Base-by-base conservation (phyloP, 2,329 filamentous ascomycete species). In the Fonsecaea nubica region DNA sequence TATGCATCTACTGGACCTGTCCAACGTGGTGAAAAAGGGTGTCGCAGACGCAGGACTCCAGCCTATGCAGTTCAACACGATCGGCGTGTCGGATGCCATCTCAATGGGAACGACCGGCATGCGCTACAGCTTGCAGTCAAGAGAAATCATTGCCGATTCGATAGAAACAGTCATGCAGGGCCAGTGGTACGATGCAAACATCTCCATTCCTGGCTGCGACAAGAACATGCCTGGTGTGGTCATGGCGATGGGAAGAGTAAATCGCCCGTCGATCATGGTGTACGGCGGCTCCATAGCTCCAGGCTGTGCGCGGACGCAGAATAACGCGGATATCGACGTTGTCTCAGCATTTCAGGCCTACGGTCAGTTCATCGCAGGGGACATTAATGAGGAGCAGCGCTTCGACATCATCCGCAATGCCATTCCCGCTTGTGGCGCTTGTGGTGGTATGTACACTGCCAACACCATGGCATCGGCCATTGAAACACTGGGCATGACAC, bases 151-250 rank as follows among this genome's bases (percentile, higher is more conserved):
- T 74, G 95, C 95, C 75, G 95, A 99, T 82, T 96, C 92, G 69
- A 96, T 99, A 75, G 95, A 99, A 86, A 98, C 95, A 4, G 95
- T 99, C 74, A 99, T 98, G 93, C 90, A 93, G 72, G 95, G 93
- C 15, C 95, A 99, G 81, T 98, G 93, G 93, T 98, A 99, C 78
- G 95, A 99, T 79, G 94, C 89, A 73, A 98, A 98, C 80, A 91
- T 99, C 77, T 96, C 92, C 61, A 91, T 99, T 74, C 95, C 95
- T 13, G 95, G 95, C 57, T 99, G 95, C 81, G 95, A 99, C 86
- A 99, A 99, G 88, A 99, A 99, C 83, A 98, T 99, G 95, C 93
- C 93, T 1, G 92, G 92, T 79, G 92, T 95, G 12, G 82, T 93
- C 74, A 95, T 95, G 75, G 95, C 93, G 64, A 97, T 97, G 92